These are phyloP conservation scores for Didymella sp. DNA, from an alignment of 2,329 filamentous ascomycete genomes.

Conservation along the genomic window DNA sequence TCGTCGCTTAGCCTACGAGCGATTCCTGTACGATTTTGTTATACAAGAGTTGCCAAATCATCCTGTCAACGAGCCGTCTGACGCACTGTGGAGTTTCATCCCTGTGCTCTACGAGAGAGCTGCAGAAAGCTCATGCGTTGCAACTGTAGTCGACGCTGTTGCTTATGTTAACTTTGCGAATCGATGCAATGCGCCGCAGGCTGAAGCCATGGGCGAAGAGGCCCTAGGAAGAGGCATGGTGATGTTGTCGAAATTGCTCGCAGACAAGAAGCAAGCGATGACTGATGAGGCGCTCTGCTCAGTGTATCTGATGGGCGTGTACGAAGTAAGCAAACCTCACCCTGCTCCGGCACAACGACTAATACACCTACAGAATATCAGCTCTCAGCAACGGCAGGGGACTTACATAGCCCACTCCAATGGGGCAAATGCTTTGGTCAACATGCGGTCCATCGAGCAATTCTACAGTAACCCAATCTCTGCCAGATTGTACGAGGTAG, in stretches of 20 bases:
- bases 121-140: conserved; percentile 32
- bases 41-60: conserved; percentile 26
- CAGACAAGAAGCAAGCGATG: conserved; percentile 29
- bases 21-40: conserved; percentile 45
- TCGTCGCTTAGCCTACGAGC: conserved; percentile 37
- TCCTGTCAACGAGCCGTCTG: conserved; percentile 27
- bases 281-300: conserved; percentile 36
- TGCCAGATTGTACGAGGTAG: conserved; percentile 38
- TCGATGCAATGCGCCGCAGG: conserved; percentile 35
- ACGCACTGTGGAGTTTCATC: conserved; percentile 39
- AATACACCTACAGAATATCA: conserved; percentile 31
- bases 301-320: conserved; percentile 41
- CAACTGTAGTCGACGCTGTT: conserved; percentile 33
- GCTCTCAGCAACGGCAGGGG: conserved; percentile 27
- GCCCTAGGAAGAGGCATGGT: conserved; percentile 31
- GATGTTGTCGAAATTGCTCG: conserved; percentile 33
- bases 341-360: neutral
- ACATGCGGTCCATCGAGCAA: conserved; percentile 34
- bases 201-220: conserved; percentile 32
- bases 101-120: conserved; percentile 34
- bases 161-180: conserved; percentile 40
- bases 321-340: conserved; percentile 29
- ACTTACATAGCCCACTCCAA: conserved; percentile 36
- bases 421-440: conserved; percentile 39
- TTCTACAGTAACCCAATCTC: conserved; percentile 36